Evolutionary conservation across 164 flowering plant species (phyloP).

Genomic region (Cinnamomum chago): DNA sequence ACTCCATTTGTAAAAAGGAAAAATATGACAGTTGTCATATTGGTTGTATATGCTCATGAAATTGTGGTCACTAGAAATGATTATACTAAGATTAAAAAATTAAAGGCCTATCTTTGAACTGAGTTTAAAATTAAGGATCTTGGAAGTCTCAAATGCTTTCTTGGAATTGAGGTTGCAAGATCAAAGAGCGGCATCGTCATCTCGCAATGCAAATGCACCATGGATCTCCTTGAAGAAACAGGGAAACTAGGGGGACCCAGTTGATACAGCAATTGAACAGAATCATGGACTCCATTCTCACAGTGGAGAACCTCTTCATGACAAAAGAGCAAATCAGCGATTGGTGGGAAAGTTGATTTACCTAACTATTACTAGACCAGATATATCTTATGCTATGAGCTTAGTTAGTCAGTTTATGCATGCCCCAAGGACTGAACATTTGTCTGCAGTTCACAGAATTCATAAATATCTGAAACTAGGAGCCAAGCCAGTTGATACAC

Average conservation of each 20-base stretch:
- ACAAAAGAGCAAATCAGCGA: not conserved
- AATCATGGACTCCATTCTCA: not conserved
- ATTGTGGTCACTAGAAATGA: not conserved
- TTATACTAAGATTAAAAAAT: not conserved
- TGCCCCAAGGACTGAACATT: not conserved
- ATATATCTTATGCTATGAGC: not conserved
- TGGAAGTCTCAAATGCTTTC: not conserved
- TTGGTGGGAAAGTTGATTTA: not conserved
- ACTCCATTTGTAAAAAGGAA: not conserved
- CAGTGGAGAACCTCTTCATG: not conserved
- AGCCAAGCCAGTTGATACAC: not conserved
- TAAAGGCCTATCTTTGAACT: not conserved
- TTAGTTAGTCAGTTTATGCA: conserved; percentile 2
- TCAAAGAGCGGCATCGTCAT: not conserved
- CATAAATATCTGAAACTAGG: not conserved
- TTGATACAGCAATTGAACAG: not conserved
- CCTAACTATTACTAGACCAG: not conserved
- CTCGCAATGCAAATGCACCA: not conserved
- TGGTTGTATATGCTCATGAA: not conserved
- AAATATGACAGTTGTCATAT: not conserved
- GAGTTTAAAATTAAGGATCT: not conserved
- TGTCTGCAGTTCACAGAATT: not conserved
- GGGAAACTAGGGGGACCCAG: not conserved
- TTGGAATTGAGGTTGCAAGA: not conserved
- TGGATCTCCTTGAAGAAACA: not conserved